These are phyloP conservation scores for Hondaea fermentalgiana DNA, from an alignment of 108 stramenopile species.

Conservation along the genomic window DNA sequence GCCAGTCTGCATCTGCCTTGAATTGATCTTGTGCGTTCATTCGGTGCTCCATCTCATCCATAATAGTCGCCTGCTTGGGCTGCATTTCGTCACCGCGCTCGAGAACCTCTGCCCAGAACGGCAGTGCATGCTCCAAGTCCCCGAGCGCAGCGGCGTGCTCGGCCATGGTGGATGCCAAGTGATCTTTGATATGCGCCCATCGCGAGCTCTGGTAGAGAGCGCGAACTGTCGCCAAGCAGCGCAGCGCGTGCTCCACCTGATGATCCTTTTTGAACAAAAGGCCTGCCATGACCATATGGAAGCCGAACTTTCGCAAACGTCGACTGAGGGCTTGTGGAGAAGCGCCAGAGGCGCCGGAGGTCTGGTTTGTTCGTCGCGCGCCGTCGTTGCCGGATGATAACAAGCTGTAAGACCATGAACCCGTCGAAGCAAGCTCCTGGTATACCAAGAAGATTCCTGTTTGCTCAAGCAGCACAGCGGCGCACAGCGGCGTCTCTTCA, in stretches of 20 bases:
- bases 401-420: background rate
- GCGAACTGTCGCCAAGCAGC: background rate
- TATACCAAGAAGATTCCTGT: background rate
- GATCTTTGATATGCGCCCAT: background rate
- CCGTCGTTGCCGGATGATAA: background rate
- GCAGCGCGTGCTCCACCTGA: background rate
- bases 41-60: background rate
- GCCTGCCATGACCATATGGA: conserved; percentile 7
- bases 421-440: background rate
- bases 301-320: background rate
- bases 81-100: background rate
- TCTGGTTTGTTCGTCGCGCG: background rate
- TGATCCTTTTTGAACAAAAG: background rate
- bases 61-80: background rate
- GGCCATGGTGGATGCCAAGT: background rate
- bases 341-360: background rate
- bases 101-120: background rate
- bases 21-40: background rate
- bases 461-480: background rate
- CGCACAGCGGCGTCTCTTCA: background rate
- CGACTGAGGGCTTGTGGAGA: background rate
- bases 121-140: background rate
- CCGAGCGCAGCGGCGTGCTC: background rate
- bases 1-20: background rate
- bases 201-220: background rate